These are phyloP conservation scores for Schizophyllum commune DNA, from an alignment of 1,284 basidiomycete species.

Conservation along the genomic window DNA sequence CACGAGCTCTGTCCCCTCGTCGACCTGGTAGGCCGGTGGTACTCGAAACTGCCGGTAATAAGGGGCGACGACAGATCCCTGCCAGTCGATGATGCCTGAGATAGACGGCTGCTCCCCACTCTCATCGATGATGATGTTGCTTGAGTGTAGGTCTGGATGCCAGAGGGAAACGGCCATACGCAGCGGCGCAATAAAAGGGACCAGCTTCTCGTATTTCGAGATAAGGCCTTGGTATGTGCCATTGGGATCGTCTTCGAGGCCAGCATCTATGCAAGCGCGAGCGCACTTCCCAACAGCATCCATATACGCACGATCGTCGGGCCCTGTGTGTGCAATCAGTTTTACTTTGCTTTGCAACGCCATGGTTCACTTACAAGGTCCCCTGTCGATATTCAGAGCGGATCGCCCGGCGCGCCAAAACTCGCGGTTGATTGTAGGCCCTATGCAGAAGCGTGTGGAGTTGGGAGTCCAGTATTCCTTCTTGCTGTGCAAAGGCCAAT, in stretches of 20 bases:
- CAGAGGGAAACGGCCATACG: slow-evolving; percentile 15
- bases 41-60: neutral
- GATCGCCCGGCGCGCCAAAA: slow-evolving; percentile 20
- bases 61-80: slow-evolving; percentile 5
- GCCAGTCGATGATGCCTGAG: slow-evolving; percentile 24
- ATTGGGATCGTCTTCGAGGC: neutral
- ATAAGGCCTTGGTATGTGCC: neutral
- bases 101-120: slow-evolving; percentile 7
- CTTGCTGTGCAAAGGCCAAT: slow-evolving; percentile 12
- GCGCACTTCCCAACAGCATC: neutral
- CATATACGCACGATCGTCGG: neutral
- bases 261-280: neutral
- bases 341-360: neutral
- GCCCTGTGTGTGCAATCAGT: neutral
- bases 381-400: slow-evolving; percentile 15
- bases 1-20: neutral
- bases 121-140: slow-evolving; percentile 21
- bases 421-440: slow-evolving; percentile 19
- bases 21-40: neutral
- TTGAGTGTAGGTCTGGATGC: slow-evolving; percentile 23
- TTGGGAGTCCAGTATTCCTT: neutral
- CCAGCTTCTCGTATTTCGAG: slow-evolving; percentile 11
- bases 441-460: slow-evolving; percentile 20
- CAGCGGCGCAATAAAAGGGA: slow-evolving; percentile 17
- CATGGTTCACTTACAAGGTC: slow-evolving; percentile 16